phyloP scores from a whole-genome alignment of 1,139 yeast species.

The Magnusiomyces ingens region DNA sequence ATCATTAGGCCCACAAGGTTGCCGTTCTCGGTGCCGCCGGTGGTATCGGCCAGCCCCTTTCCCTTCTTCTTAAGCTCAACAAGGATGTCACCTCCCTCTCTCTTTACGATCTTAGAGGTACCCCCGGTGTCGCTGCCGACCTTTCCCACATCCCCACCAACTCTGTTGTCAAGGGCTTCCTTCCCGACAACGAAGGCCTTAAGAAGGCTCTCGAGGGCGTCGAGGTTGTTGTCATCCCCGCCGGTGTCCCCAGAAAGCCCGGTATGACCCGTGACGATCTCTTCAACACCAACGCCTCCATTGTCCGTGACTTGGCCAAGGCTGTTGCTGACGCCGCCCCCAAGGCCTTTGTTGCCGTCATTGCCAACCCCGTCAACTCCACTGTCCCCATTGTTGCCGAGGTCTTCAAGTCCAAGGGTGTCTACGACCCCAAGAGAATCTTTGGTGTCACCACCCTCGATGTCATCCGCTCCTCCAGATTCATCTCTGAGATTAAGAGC shows the following conservation, averaged over 20 bases:
- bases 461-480: constrained; percentile 88
- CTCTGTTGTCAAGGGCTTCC: constrained; percentile 70
- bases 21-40: constrained; percentile 96
- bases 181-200: constrained; percentile 83
- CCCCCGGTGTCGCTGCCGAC: constrained; percentile 97
- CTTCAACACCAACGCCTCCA: constrained; percentile 95
- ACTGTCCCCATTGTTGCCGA: constrained; percentile 98
- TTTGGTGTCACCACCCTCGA: constrained; percentile 98
- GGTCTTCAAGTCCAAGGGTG: constrained; percentile 79
- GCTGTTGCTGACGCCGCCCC: constrained; percentile 85
- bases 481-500: constrained; percentile 60
- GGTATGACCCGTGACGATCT: constrained; percentile 96
- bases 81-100: constrained; percentile 78
- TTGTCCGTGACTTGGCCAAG: constrained; percentile 85
- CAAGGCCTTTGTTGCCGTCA: constrained; percentile 77
- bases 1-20: constrained; percentile 38
- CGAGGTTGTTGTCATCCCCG: constrained; percentile 90
- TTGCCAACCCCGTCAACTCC: constrained; percentile 97
- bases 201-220: constrained; percentile 69
- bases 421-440: constrained; percentile 83
- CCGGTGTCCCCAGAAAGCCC: constrained; percentile 99
- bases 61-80: constrained; percentile 82
- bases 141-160: constrained; percentile 88
- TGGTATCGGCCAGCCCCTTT: constrained; percentile 98
- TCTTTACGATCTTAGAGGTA: constrained; percentile 86